A percentile compares a stretch with the other conserved stretches of the same genome.
Conservation (phyloP, 2,329 filamentous ascomycete genomes). For the Botrytis cinerea region DNA sequence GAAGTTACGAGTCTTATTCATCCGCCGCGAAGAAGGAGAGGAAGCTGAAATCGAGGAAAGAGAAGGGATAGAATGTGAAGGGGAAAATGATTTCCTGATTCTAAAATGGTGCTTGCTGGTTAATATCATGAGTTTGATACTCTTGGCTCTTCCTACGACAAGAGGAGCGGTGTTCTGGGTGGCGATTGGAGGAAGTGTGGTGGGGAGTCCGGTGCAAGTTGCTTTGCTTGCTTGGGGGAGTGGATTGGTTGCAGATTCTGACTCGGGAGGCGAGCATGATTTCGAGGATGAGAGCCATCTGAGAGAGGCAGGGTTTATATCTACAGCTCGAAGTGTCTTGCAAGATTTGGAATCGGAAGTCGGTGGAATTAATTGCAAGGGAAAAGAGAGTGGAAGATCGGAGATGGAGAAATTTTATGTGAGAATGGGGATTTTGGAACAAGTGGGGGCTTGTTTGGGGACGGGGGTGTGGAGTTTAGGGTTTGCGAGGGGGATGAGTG, state of each 20-base stretch:
- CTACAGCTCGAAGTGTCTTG: neutral
- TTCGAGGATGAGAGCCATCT: neutral
- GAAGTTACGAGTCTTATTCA: neutral
- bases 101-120: neutral
- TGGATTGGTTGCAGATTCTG: neutral
- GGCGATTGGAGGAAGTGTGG: neutral
- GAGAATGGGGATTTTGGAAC: slow-evolving; percentile 2
- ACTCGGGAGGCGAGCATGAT: fast-evolving
- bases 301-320: neutral
- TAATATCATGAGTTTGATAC: neutral
- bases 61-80: neutral
- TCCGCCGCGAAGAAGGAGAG: neutral
- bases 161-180: neutral
- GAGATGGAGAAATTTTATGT: neutral
- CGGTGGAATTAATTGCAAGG: neutral
- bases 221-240: neutral
- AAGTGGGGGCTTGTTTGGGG: slow-evolving; percentile 2
- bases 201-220: neutral
- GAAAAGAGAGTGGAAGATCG: neutral
- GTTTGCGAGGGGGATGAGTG: neutral
- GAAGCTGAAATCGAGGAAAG: neutral
- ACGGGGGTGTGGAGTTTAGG: slow-evolving; percentile 15
- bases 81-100: neutral
- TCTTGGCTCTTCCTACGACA: slow-evolving; percentile 4
- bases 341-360: neutral